Evolutionary conservation across 148 eudicot genomes (phyloP).

Genomic region (Persicaria maculosa): DNA sequence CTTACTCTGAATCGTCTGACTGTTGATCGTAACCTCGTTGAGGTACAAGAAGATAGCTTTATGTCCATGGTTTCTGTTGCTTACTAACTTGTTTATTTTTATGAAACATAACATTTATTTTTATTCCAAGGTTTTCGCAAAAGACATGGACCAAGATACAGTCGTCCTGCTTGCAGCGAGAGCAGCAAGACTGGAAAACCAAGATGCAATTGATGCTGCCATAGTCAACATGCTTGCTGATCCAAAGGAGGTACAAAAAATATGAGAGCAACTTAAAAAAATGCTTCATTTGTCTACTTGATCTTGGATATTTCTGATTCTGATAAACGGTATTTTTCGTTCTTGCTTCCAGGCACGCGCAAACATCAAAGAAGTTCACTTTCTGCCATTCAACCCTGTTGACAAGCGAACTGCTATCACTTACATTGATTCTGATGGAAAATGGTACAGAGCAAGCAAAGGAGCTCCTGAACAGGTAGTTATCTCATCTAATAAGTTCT

Average conservation of each 20-base stretch:
- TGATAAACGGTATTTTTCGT: background rate
- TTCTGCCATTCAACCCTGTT: conserved; percentile 66
- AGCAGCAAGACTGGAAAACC: conserved; percentile 75
- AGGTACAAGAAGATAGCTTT: conserved; percentile 28
- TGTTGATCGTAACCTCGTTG: conserved; percentile 59
- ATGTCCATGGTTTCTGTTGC: background rate
- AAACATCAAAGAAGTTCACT: conserved; percentile 56
- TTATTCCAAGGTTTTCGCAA: conserved; percentile 38
- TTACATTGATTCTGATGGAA: conserved; percentile 52
- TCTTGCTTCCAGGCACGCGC: conserved; percentile 49
- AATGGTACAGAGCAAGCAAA: conserved; percentile 65
- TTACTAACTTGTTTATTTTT: background rate
- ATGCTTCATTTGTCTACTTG: background rate
- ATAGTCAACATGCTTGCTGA: conserved; percentile 63
- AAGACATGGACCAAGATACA: conserved; percentile 59
- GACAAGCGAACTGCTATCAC: conserved; percentile 66
- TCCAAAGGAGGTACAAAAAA: conserved; percentile 55
- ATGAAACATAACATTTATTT: background rate
- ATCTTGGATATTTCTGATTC: background rate
- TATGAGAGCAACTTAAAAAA: background rate
- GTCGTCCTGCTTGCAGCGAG: conserved; percentile 67
- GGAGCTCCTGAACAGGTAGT: conserved; percentile 66
- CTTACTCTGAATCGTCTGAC: conserved; percentile 62
- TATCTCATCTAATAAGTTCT: conserved; percentile 1
- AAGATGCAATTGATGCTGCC: conserved; percentile 79